Base-by-base conservation (phyloP, 441 rosid species). In the Syzygium syzygioides region DNA sequence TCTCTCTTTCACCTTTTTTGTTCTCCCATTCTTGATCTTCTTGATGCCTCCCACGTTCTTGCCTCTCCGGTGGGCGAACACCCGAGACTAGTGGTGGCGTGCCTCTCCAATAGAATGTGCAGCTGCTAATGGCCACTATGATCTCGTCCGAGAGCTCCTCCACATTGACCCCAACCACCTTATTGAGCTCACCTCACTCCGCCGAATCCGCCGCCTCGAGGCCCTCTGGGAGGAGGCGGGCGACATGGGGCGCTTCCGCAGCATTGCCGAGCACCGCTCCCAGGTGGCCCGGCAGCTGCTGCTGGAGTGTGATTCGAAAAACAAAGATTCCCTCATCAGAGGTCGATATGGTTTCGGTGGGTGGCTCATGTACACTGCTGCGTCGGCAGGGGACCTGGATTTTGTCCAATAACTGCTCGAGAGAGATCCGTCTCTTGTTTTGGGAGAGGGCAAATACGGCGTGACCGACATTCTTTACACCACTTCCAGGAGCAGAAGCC, bases 121-220 rank as follows among this genome's bases (percentile, higher is more conserved):
- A 14, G 64, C 86, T 23, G 86, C 86, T 14, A 85, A 56, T 48
- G 64, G 86, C 62, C 86, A 85, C 86, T 85, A 85, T 20, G 86
- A 85, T 48, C 86, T 85, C 26, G 86, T 85, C 66, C 86, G 64
- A 4, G 50, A 55, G 86, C 86, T 85, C 86, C 86, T 85, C 62
- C 57, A 20, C 50, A 85, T 85, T 23, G 86, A 85, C 64, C 57
- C 57, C 66, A 85, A 85, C 48, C 64, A 85, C 86, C 86, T 85
- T 66, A 50, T 85, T n/a, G 62, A 85, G 86, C 86, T 85, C 52
- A 85, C 86, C 60, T 85, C 86, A 18, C 86, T 85, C 86, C 86
- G 86, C 13, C 86, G 86, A 5, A 85, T 84, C 86, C 50, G 62
- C 3, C 28, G 62, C 25, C 86, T 85, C 0, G 86, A 85, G 64